Percentiles rank a stretch among this genome's conserved stretches.
These are phyloP conservation scores for Acmispon strigosus DNA, from an alignment of 306 rosid species.

Conservation along the genomic window DNA sequence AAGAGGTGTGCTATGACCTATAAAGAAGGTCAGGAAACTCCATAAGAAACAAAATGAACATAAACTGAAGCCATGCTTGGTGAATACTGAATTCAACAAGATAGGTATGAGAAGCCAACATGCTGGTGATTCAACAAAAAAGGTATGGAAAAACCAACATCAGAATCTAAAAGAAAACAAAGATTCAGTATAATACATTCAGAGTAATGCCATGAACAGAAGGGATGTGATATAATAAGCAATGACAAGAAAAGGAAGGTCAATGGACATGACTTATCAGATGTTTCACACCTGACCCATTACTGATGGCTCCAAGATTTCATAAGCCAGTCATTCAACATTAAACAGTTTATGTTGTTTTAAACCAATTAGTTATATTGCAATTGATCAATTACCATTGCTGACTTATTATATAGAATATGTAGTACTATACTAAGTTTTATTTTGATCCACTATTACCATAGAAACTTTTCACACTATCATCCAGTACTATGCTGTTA, in stretches of 20 bases:
- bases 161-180: background rate
- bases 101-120: background rate
- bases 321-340: background rate
- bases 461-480: background rate
- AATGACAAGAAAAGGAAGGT: slow-evolving; percentile 6
- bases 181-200: background rate
- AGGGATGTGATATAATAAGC: background rate
- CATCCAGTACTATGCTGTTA: background rate
- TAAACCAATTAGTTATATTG: slow-evolving; percentile 5
- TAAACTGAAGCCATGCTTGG: slow-evolving; percentile 13
- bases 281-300: slow-evolving; percentile 11
- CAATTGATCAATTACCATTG: background rate
- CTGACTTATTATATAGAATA: background rate
- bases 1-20: slow-evolving; percentile 89
- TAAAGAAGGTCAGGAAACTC: slow-evolving; percentile 17
- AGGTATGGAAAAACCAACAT: background rate
- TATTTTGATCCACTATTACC: background rate
- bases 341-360: background rate
- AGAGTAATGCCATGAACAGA: background rate
- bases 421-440: background rate
- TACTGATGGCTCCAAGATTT: background rate
- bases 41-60: background rate
- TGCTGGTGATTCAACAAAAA: background rate
- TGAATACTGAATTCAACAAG: slow-evolving; percentile 13
- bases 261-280: slow-evolving; percentile 5